phyloP scores from a whole-genome alignment of 129 eudicot species.

The Flaveria bidentis region DNA sequence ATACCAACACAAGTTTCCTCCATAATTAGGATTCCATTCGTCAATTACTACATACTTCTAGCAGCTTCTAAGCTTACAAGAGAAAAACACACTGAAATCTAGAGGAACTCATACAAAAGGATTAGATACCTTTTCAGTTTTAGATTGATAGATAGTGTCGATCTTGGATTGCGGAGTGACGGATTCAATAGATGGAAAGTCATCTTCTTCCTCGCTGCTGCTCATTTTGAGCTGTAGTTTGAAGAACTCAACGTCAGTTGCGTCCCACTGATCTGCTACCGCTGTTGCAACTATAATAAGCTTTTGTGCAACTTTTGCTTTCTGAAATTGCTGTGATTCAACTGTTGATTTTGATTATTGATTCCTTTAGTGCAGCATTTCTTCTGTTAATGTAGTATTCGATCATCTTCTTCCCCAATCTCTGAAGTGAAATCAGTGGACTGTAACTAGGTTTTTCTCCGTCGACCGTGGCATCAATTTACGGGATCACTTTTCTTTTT shows the following conservation, averaged over 20 bases:
- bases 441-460: slow-evolving; percentile 5
- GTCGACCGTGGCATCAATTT: slow-evolving; percentile 5
- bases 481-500: not conserved
- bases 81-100: not conserved
- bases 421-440: not conserved
- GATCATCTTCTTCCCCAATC: not conserved
- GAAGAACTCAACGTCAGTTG: slow-evolving; percentile 35
- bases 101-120: not conserved
- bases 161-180: slow-evolving; percentile 97
- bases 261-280: not conserved
- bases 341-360: not conserved
- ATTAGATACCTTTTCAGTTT: slow-evolving; percentile 75
- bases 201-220: slow-evolving; percentile 94
- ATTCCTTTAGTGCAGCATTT: not conserved
- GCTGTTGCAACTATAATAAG: slow-evolving; percentile 12
- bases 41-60: not conserved
- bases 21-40: slow-evolving; percentile 2
- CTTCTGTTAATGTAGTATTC: not conserved
- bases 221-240: slow-evolving; percentile 51
- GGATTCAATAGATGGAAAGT: slow-evolving; percentile 78
- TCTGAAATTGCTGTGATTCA: slow-evolving; percentile 2
- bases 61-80: slow-evolving; percentile 2
- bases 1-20: not conserved
- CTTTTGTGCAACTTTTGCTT: slow-evolving; percentile 24
- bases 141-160: slow-evolving; percentile 79